Evolutionary conservation across 164 flowering plant species (phyloP), one percentile per base, ranked within the genome.

Genomic region (Dillenia turbinata): DNA sequence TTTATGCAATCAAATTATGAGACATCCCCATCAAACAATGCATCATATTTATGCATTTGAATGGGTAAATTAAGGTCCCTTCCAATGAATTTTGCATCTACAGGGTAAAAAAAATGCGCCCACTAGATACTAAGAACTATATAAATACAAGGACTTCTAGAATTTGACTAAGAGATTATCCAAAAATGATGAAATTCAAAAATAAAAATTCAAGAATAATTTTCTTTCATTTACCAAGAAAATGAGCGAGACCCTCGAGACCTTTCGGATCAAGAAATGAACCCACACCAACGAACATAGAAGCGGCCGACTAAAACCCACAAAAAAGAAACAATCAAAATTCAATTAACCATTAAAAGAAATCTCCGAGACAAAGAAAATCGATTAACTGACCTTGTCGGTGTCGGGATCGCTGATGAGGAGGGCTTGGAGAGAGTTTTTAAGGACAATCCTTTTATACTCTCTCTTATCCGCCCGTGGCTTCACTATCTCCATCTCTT

Each of bases 361-460:
- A 16, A 22, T 22, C 6, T 46, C 47, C 47, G 44, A 49, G 44
- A 9, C 13, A 12, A 1, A 53, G 9, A 44, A 2, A 13, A 13
- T 19, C 51, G 11, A 10, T 15, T 1, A 0, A 45, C 11, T 11
- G 14, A 88, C 97, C 88, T 91, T 94, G 64, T 94, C 99, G 10
- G 99, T 91, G 13, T 94, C 95, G 2, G 96, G 95, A 73, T 94
- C 99, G 70, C 90, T 87, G 71, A 94, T 83, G 78, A 94, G 85
- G 48, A 94, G 91, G 57, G 81, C 97, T 61, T 89, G 74, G 46
- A 94, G 90, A 53, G 85, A 73, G 70, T 94, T 94, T 2, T 53
- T 60, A 57, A 94, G 96, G 56, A 87, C 87, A 58, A 91, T 71
- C 59, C 97, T 73, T 49, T 81, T 49, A 75, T 94, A 94, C 62